Evolutionary conservation across 2,329 filamentous ascomycete genomes (phyloP).

Genomic region (Trichoderma atrobrunneum): DNA sequence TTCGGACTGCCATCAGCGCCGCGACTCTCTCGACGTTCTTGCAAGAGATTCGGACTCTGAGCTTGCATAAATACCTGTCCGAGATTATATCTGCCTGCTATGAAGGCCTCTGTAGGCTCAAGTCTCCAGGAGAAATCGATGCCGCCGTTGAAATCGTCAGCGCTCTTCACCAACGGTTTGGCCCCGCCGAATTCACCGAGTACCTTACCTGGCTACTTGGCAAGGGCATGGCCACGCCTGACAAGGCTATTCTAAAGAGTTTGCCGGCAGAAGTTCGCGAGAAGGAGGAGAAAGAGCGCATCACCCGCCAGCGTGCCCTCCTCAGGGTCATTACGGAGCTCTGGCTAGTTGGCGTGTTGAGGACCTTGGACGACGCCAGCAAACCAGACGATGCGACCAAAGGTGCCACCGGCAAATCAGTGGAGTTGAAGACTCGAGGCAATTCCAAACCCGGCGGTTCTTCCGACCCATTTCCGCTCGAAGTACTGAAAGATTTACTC

Average conservation of each 20-base stretch:
- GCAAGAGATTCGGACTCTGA: slow-evolving; percentile 84
- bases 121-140: slow-evolving; percentile 86
- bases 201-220: slow-evolving; percentile 91
- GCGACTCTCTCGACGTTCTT: slow-evolving; percentile 79
- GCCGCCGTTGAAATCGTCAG: slow-evolving; percentile 90
- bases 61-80: slow-evolving; percentile 92
- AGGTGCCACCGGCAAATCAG: slow-evolving; percentile 61
- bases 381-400: slow-evolving; percentile 62
- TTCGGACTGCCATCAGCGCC: slow-evolving; percentile 83
- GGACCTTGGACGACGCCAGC: slow-evolving; percentile 69
- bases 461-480: slow-evolving; percentile 83
- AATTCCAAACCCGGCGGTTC: slow-evolving; percentile 60
- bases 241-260: slow-evolving; percentile 77
- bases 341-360: slow-evolving; percentile 87
- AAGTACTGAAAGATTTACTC: slow-evolving; percentile 95
- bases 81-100: slow-evolving; percentile 96
- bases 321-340: slow-evolving; percentile 90
- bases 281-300: slow-evolving; percentile 91
- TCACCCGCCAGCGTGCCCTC: slow-evolving; percentile 80
- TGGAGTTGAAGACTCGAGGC: slow-evolving; percentile 55
- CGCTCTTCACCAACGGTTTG: slow-evolving; percentile 93
- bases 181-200: slow-evolving; percentile 83
- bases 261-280: slow-evolving; percentile 80
- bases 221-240: slow-evolving; percentile 85
- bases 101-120: slow-evolving; percentile 88